Base-by-base conservation (phyloP, 2,329 filamentous ascomycete species). In the Nectriaceae sp. region DNA sequence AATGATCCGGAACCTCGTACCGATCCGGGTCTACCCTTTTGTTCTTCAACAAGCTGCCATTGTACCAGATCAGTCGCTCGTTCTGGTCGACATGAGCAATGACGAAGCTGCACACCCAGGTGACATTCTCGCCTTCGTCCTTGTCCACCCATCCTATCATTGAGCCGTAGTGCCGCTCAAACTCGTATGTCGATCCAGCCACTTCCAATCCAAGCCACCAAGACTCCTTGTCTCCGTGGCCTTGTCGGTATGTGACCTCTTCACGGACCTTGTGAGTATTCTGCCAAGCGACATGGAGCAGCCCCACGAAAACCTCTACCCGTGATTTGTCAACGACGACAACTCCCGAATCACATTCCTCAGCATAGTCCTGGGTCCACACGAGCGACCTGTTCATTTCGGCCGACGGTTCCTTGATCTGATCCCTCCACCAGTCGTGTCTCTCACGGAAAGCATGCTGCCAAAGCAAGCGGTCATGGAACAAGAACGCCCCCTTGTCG, bases 201-300 rank as follows among this genome's bases (percentile, higher is more conserved):
- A 75, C 60, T 48, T 75, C 73, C 8, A 74, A 56, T 0, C 71
- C 71, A 16, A 76, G 54, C 74, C 72, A 76, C 64, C 66, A 75
- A 3, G 65, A 70, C 54, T 76, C 74, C 46, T 76, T 75, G 37
- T 76, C 74, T 2, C 74, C 72, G 40, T 75, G 67, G 1, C 61
- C 67, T 18, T 72, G 49, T 21, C 59, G 57, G 51, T 73, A 75
- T 3, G 71, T 72, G 5, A 68, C 62, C 18, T 69, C 59, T 3
- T 72, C 64, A 4, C 72, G 68, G 2, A 75, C 70, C 0, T 54
- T 57, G 21, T 62, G 57, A 1, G 64, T 67, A 52, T 76, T 76
- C 51, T 75, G 72, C 74, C 73, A 75, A 8, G 63, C 67, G 0
- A 64, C 60, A 47, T 74, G 73, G 3, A 76, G 55, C 3, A 76